A percentile compares a stretch with the other conserved stretches of the same genome.
Evolutionary conservation across 2,329 filamentous ascomycete genomes (phyloP).

Genomic region (Cryphonectria naterciae): DNA sequence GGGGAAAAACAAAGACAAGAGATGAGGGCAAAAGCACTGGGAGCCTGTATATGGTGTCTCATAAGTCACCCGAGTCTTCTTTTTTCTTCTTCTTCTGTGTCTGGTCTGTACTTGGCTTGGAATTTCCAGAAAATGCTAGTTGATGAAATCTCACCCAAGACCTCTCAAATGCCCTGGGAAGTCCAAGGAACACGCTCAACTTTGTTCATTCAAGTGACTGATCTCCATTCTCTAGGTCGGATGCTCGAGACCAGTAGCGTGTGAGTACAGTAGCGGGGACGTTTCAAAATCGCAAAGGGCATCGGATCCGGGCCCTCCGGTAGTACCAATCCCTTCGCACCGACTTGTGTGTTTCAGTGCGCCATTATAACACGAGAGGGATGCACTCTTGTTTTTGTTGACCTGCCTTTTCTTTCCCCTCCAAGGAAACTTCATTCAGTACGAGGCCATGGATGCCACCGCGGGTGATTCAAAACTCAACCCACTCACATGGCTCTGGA

Average conservation of each 20-base stretch:
- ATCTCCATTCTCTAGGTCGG: too few species aligned
- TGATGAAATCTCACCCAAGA: too few species aligned
- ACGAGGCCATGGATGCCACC: slow-evolving; percentile 10
- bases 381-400: background rate
- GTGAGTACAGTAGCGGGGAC: background rate
- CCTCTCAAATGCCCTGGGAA: too few species aligned
- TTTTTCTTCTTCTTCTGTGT: too few species aligned
- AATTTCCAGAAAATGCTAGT: too few species aligned
- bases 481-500: slow-evolving; percentile 19
- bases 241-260: background rate
- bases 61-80: too few species aligned
- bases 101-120: too few species aligned
- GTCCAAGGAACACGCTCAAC: too few species aligned
- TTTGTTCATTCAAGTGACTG: too few species aligned
- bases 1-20: too few species aligned
- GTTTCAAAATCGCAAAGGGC: background rate
- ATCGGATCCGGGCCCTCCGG: background rate
- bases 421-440: background rate
- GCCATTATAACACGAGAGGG: background rate
- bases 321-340: background rate
- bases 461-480: slow-evolving; percentile 4
- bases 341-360: background rate
- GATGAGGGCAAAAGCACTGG: too few species aligned
- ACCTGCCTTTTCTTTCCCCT: background rate
- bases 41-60: too few species aligned